Evolutionary conservation across 1,284 basidiomycete genomes (phyloP).

Genomic region (Hemileia vastatrix): DNA sequence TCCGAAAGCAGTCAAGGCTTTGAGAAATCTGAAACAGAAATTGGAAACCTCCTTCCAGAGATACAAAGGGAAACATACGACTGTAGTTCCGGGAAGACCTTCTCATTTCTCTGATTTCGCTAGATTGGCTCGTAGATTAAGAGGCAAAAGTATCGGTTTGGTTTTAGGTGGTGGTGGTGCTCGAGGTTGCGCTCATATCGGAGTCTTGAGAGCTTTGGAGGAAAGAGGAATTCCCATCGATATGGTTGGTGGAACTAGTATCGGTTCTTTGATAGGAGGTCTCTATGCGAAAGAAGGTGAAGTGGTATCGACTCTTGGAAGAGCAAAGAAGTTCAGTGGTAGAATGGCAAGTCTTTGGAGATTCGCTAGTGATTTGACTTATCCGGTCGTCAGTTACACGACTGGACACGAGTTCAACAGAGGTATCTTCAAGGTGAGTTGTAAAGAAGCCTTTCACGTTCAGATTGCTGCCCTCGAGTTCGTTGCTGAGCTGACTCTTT

Average conservation of each 20-base stretch:
- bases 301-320: slow-evolving; percentile 39
- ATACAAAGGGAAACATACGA: slow-evolving; percentile 14
- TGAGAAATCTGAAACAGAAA: slow-evolving; percentile 38
- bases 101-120: slow-evolving; percentile 43
- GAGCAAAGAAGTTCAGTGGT: slow-evolving; percentile 41
- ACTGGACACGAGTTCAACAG: slow-evolving; percentile 44
- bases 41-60: slow-evolving; percentile 37
- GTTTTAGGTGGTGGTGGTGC: slow-evolving; percentile 43
- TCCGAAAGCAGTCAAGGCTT: slow-evolving; percentile 36
- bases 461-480: too few species aligned
- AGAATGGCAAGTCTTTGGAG: slow-evolving; percentile 43
- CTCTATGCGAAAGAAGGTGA: slow-evolving; percentile 42
- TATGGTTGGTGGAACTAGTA: slow-evolving; percentile 42
- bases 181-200: slow-evolving; percentile 42
- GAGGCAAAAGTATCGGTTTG: slow-evolving; percentile 40
- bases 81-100: slow-evolving; percentile 28
- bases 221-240: slow-evolving; percentile 41
- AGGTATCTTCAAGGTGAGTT: slow-evolving; percentile 40
- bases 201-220: slow-evolving; percentile 39
- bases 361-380: slow-evolving; percentile 40
- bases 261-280: slow-evolving; percentile 38
- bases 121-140: slow-evolving; percentile 37
- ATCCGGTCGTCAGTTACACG: slow-evolving; percentile 41
- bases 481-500: not conserved
- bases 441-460: slow-evolving; percentile 15